Conservation (phyloP, 305 asterid genomes). For the Fraxinus paxiana region DNA sequence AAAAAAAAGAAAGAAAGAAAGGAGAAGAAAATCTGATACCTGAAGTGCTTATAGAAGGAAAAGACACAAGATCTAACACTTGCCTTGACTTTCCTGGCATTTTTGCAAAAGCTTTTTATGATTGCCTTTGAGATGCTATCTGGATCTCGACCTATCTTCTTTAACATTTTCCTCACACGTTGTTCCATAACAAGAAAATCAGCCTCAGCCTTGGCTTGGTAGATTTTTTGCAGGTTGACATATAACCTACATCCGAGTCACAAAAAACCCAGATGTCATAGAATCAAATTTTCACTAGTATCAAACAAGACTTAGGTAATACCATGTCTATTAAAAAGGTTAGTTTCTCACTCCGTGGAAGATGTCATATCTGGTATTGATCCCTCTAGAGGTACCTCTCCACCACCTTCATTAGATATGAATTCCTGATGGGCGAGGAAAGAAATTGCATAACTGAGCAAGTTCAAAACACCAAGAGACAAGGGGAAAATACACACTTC, state of each 20-base stretch:
- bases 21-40: not conserved
- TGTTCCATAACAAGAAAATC: conserved; percentile 76
- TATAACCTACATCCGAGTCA: conserved; percentile 55
- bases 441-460: conserved; percentile 5
- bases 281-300: not conserved
- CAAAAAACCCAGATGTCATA: conserved; percentile 16
- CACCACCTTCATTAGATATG: conserved; percentile 78
- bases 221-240: conserved; percentile 71
- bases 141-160: conserved; percentile 83
- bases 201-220: conserved; percentile 94
- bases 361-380: conserved; percentile 98
- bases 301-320: not conserved
- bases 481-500: not conserved
- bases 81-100: conserved; percentile 86
- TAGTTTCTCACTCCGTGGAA: conserved; percentile 77
- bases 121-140: conserved; percentile 68
- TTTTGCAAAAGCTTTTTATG: conserved; percentile 79
- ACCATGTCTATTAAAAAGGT: conserved; percentile 20
- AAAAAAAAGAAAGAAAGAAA: not conserved
- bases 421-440: conserved; percentile 54
- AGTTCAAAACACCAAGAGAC: conserved; percentile 5
- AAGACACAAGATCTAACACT: conserved; percentile 13
- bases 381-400: conserved; percentile 95
- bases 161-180: conserved; percentile 50
- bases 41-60: not conserved